phyloP scores from a whole-genome alignment of 225 moss, liverwort and hornwort species.

The Anthoceros angustus region DNA sequence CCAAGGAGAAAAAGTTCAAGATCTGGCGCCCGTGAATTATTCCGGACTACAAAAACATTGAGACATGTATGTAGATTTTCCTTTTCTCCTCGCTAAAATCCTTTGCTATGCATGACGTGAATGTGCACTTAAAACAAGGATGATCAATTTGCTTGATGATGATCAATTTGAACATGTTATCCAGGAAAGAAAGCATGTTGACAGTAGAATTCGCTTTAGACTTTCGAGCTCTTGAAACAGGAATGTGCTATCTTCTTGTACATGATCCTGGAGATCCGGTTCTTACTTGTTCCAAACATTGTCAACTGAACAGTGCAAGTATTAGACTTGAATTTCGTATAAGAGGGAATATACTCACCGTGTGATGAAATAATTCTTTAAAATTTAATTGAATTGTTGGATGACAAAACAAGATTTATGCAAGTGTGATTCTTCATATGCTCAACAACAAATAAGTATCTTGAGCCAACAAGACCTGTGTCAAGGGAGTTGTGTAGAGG shows the following conservation, averaged over 20 bases:
- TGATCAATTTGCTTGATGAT: neutral
- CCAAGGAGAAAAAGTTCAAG: neutral
- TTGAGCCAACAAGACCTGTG: no score
- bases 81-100: no score
- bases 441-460: neutral
- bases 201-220: neutral
- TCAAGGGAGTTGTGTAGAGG: no score
- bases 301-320: no score
- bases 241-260: neutral
- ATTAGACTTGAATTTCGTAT: no score
- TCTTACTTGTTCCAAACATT: no score
- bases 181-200: neutral
- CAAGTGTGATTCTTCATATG: neutral
- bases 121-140: neutral
- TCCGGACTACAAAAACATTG: no score
- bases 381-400: neutral
- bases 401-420: neutral
- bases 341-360: no score
- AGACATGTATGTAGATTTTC: no score
- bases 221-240: neutral
- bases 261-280: neutral
- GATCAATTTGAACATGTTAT: neutral
- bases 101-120: no score
- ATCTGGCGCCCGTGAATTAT: neutral
- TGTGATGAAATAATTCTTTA: neutral